Percentiles rank a stretch among this genome's conserved stretches.
Conservation (phyloP, 345 rosid genomes). For the Eucalyptus guilfoylei region DNA sequence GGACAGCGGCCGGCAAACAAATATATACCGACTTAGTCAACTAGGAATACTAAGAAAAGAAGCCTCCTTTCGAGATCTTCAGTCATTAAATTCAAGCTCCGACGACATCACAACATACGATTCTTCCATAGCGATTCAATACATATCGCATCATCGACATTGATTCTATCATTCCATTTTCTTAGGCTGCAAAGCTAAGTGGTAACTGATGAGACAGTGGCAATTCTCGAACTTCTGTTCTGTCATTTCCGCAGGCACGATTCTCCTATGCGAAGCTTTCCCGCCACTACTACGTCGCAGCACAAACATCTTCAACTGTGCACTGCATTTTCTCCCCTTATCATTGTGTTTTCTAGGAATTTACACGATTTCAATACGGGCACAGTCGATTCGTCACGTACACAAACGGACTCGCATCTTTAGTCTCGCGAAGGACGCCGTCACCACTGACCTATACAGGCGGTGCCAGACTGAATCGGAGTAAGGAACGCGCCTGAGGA, state of each 20-base stretch:
- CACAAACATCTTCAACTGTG: no score
- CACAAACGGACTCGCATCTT: background rate
- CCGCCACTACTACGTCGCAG: background rate
- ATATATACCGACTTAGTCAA: background rate
- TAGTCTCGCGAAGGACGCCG: background rate
- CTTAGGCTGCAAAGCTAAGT: accelerated
- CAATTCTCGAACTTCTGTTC: background rate
- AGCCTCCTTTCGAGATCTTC: background rate
- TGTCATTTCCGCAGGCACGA: background rate
- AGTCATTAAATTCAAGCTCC: accelerated
- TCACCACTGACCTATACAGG: conserved; percentile 21
- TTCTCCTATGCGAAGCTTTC: background rate
- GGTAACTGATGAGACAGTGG: background rate
- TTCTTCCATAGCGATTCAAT: background rate
- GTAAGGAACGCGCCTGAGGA: conserved; percentile 24
- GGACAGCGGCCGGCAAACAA: background rate
- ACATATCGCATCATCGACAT: background rate
- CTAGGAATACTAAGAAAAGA: background rate
- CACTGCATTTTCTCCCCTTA: background rate
- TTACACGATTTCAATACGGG: background rate
- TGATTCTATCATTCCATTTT: background rate
- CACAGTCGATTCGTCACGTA: accelerated
- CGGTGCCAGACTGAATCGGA: conserved; percentile 40
- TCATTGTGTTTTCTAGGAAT: background rate
- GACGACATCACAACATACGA: no score